Conservation (phyloP, 2,329 filamentous ascomycete species). For the Fusarium hostae region DNA sequence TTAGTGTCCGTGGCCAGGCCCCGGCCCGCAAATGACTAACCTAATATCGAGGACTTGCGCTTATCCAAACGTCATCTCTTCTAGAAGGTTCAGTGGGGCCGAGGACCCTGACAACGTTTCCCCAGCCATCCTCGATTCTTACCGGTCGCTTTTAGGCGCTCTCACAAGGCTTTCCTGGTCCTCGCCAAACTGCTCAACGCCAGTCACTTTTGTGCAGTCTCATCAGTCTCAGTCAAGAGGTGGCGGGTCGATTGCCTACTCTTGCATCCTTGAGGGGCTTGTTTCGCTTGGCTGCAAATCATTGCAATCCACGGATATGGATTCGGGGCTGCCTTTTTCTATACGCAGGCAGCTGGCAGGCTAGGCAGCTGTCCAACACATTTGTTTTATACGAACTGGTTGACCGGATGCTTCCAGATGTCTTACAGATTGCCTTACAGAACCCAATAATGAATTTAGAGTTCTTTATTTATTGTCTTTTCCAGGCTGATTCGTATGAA, state of each 20-base stretch:
- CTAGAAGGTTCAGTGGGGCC: conserved; percentile 60
- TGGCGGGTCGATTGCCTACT: conserved; percentile 21
- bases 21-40: conserved; percentile 23
- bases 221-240: neutral
- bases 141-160: conserved; percentile 18
- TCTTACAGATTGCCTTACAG: neutral
- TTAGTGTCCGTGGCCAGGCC: conserved; percentile 38
- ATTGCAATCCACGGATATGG: conserved; percentile 25
- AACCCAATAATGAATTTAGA: neutral
- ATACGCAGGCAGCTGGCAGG: conserved; percentile 11
- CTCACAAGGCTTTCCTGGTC: conserved; percentile 14
- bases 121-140: conserved; percentile 27
- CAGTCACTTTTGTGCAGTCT: neutral
- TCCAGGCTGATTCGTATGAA: neutral
- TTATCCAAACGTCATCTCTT: conserved; percentile 49
- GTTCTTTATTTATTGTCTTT: no score
- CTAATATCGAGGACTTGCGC: conserved; percentile 51
- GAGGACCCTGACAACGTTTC: conserved; percentile 21
- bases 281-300: conserved; percentile 42
- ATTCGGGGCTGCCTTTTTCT: conserved; percentile 20
- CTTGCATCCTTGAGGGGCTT: conserved; percentile 14
- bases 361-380: conserved; percentile 11
- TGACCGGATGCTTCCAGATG: neutral
- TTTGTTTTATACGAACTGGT: neutral
- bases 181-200: conserved; percentile 17